phyloP scores from a whole-genome alignment of 108 stramenopile genomes.

The Cyclotella cryptica region DNA sequence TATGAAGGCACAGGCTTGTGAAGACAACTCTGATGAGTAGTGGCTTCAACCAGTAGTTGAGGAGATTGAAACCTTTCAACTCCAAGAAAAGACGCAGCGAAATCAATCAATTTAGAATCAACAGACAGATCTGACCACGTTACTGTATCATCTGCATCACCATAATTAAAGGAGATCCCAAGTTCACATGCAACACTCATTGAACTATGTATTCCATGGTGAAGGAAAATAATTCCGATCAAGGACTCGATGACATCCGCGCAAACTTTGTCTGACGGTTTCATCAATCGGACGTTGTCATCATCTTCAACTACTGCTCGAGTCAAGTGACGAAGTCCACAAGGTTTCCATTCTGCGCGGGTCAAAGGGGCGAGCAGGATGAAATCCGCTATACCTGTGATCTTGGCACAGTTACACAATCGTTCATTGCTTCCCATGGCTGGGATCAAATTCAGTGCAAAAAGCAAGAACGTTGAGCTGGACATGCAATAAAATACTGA shows the following conservation, averaged over 20 bases:
- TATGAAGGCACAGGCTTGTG: constrained; percentile 63
- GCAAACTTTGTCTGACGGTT: constrained; percentile 29
- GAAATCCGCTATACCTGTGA: constrained; percentile 47
- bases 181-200: constrained; percentile 56
- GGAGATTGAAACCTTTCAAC: constrained; percentile 35
- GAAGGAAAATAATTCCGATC: constrained; percentile 60
- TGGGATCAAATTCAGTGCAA: neutral
- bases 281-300: neutral
- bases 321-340: constrained; percentile 14
- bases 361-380: constrained; percentile 49
- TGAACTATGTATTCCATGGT: constrained; percentile 51
- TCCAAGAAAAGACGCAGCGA: constrained; percentile 22
- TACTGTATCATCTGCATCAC: constrained; percentile 21
- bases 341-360: constrained; percentile 59
- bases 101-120: constrained; percentile 1
- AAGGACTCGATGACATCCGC: constrained; percentile 74
- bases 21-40: constrained; percentile 66
- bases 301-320: constrained; percentile 2
- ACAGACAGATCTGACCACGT: constrained; percentile 6
- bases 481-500: neutral
- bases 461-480: neutral
- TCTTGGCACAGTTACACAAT: constrained; percentile 25
- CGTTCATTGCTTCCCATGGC: constrained; percentile 64
- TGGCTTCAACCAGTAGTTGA: constrained; percentile 58
- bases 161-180: constrained; percentile 41